Conservation (phyloP, 179 eudicot genomes). For the Camellia oleifera region DNA sequence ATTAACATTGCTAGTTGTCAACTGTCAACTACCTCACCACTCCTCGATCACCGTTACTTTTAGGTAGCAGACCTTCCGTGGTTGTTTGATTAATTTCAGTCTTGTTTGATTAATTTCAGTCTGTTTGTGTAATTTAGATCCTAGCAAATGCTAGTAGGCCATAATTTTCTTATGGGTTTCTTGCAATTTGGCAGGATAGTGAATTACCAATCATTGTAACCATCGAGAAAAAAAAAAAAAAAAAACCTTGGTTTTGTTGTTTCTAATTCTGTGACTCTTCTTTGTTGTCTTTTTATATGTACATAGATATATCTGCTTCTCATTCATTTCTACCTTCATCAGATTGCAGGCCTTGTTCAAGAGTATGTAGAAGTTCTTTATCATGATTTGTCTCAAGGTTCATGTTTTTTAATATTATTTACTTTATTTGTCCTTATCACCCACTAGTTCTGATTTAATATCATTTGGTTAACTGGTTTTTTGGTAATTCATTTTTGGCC, state of each 20-base stretch:
- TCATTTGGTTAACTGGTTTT: not conserved
- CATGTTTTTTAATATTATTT: not conserved
- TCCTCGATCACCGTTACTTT: no score
- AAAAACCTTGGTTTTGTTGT: conserved; percentile 6
- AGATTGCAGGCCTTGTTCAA: conserved; percentile 19
- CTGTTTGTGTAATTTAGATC: not conserved
- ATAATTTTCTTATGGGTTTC: conserved; percentile 11
- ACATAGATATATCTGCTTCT: conserved; percentile 9
- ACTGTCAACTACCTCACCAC: no score
- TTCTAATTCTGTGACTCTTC: not conserved
- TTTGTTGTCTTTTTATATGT: not conserved
- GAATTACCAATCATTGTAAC: conserved; percentile 3
- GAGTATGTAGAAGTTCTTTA: conserved; percentile 9
- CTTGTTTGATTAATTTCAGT: not conserved
- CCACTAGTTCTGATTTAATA: not conserved
- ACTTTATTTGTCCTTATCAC: not conserved
- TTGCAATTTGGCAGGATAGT: conserved; percentile 1
- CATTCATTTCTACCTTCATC: conserved; percentile 13
- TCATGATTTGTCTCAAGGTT: conserved; percentile 17
- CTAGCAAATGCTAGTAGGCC: not conserved
- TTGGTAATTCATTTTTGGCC: conserved; percentile 3
- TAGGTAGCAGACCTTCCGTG: no score
- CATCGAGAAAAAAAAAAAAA: not conserved
- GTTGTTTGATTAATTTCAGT: no score
- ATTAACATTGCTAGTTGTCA: no score